Evolutionary conservation across 306 rosid genomes (phyloP), one percentile per base, ranked within the genome.

Genomic region (Hylodesmum podocarpum): DNA sequence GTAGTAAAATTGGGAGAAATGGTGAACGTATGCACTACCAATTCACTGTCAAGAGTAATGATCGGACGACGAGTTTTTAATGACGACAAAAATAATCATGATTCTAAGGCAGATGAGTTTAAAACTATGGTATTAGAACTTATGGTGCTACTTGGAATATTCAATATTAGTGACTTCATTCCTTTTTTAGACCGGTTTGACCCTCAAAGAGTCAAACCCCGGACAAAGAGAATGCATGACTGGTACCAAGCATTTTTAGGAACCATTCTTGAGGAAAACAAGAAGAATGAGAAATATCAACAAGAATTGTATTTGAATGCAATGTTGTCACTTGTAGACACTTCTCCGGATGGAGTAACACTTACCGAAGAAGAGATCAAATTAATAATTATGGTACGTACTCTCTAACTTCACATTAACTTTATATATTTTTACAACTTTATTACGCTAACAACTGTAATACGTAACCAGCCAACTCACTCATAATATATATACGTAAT

Each of bases 121-220:
- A 91, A 91, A 65, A 75, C 82, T 0, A 93, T 91, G 97, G 93
- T 91, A 27, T 82, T 88, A 76, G 96, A 91, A 58, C 69, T 87
- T 46, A 91, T 93, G 98, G 88, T 75, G 5, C 46, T 93, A 41
- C 84, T 92, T 0, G 97, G 98, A 11, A 90, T 80, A 71, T 81
- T 91, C 78, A 88, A 91, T 78, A 73, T 91, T 0, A 88, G 93
- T 0, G 96, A 93, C 66, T 93, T 91, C 33, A 58, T 91, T 31
- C 97, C 98, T 1, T 61, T 85, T 0, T 80, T 91, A 0, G 98
- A 91, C 47, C 81, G 86, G 80, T 78, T 93, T 0, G 97, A 93
- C 77, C 70, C 91, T 33, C 88, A 81, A 51, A 91, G 97, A 2
- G 91, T 91, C 14, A 85, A 77, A 5, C 79, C 34, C 0, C 87